These are phyloP conservation scores for Aeminium ludgeri DNA, from an alignment of 495 filamentous ascomycete species.

Conservation along the genomic window DNA sequence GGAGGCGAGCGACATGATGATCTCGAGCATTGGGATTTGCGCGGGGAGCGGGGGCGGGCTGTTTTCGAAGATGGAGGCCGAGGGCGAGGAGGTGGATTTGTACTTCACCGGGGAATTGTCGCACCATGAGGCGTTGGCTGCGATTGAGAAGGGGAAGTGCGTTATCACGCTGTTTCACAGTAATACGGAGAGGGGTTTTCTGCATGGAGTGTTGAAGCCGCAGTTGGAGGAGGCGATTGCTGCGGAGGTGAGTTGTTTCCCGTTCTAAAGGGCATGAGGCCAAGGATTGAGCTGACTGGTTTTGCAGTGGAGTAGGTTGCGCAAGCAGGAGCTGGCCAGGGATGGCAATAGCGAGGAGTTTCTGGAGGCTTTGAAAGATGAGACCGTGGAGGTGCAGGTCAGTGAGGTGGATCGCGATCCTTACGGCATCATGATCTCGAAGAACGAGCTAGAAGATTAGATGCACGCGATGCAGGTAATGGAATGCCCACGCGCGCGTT, in stretches of 20 bases:
- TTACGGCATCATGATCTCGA: slow-evolving; percentile 47
- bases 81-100: slow-evolving; percentile 38
- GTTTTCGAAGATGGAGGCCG: slow-evolving; percentile 38
- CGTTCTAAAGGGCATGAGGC: not conserved
- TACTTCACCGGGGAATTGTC: slow-evolving; percentile 84
- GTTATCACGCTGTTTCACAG: slow-evolving; percentile 77
- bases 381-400: slow-evolving; percentile 44
- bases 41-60: slow-evolving; percentile 69
- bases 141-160: slow-evolving; percentile 70
- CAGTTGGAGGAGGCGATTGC: slow-evolving; percentile 42
- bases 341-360: slow-evolving; percentile 24
- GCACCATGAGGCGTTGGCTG: slow-evolving; percentile 77
- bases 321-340: slow-evolving; percentile 25
- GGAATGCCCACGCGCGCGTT: too few relatives aligned
- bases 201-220: slow-evolving; percentile 49
- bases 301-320: slow-evolving; percentile 29
- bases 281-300: not conserved
- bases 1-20: slow-evolving; percentile 35
- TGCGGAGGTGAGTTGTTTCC: slow-evolving; percentile 23
- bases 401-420: slow-evolving; percentile 71
- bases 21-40: slow-evolving; percentile 53
- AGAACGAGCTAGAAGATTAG: slow-evolving; percentile 15
- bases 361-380: slow-evolving; percentile 33
- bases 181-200: slow-evolving; percentile 73
- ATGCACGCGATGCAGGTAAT: too few relatives aligned